Evolutionary conservation across 2,329 filamentous ascomycete species (phyloP).

Genomic region (Xylariales sp.): DNA sequence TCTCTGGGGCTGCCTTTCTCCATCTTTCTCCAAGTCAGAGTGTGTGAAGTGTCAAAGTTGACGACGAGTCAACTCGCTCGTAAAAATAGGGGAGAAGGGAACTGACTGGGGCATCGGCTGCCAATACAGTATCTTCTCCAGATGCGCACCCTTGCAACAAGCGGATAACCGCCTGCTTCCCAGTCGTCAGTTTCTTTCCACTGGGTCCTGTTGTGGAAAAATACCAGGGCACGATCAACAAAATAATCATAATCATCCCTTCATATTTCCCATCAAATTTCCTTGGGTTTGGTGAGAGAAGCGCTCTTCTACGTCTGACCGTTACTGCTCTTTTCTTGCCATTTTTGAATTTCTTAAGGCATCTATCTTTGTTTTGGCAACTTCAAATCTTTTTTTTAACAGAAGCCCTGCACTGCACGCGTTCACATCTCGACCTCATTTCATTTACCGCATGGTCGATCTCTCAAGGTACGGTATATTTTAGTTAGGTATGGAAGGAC

Average conservation of each 20-base stretch:
- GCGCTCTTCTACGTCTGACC: not conserved
- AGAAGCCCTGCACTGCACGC: constrained; percentile 11
- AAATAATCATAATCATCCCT: constrained; percentile 29
- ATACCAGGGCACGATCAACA: constrained; percentile 31
- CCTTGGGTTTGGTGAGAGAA: constrained; percentile 23
- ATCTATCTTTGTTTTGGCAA: not conserved
- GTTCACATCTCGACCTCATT: not conserved
- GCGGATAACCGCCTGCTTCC: constrained; percentile 29
- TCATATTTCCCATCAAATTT: constrained; percentile 23
- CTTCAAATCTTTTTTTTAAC: not conserved
- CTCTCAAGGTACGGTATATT: not conserved
- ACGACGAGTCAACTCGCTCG: constrained; percentile 32
- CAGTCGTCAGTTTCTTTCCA: constrained; percentile 25
- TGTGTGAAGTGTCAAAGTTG: constrained; percentile 29
- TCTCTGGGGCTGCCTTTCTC: constrained; percentile 19
- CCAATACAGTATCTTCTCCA: constrained; percentile 29
- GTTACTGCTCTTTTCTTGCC: constrained; percentile 13
- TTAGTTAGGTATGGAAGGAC: constrained; percentile 4
- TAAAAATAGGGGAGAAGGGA: constrained; percentile 35
- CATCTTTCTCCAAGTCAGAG: constrained; percentile 26
- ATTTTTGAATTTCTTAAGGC: not conserved
- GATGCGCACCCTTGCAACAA: constrained; percentile 34
- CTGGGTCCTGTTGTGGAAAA: constrained; percentile 23
- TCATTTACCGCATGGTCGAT: constrained; percentile 3
- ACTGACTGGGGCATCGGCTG: constrained; percentile 33